A percentile compares a stretch with the other conserved stretches of the same genome.
phyloP scores from a whole-genome alignment of 2,329 filamentous ascomycete genomes.

The Exophiala bonariae region DNA sequence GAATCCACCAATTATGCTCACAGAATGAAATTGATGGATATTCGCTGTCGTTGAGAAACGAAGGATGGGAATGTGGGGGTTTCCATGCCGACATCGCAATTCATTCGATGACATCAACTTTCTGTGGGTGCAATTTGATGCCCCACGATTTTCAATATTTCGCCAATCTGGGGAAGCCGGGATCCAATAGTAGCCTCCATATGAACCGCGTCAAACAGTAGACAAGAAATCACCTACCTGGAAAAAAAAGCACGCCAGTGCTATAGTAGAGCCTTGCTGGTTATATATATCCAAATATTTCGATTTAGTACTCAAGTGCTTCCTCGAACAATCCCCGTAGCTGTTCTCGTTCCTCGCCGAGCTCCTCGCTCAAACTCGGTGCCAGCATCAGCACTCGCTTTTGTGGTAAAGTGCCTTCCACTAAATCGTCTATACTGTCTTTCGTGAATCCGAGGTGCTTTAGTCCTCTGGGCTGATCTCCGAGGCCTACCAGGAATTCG shows the following conservation, averaged over 20 bases:
- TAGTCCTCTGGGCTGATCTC: conserved; percentile 86
- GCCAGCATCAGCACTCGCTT: conserved; percentile 87
- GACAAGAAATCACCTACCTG: too few species aligned
- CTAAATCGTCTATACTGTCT: conserved; percentile 75
- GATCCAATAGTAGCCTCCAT: background rate
- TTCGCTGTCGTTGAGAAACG: too few species aligned
- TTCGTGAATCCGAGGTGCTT: conserved; percentile 77
- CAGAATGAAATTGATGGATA: too few species aligned
- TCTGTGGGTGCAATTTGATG: background rate
- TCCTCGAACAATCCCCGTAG: conserved; percentile 68
- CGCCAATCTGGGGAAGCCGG: conserved; percentile 3
- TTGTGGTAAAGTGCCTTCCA: conserved; percentile 95
- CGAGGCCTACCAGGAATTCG: conserved; percentile 77
- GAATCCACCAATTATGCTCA: too few species aligned
- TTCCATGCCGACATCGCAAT: conserved; percentile 1
- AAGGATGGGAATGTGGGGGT: too few species aligned
- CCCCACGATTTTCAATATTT: background rate
- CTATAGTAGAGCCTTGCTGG: background rate
- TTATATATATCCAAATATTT: background rate
- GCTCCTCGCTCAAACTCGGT: conserved; percentile 71
- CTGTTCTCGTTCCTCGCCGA: conserved; percentile 71
- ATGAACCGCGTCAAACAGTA: too few species aligned
- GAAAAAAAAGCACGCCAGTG: conserved; percentile 1
- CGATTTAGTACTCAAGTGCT: conserved; percentile 52
- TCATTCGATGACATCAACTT: background rate